Conservation (phyloP, 1,139 yeast genomes). For the Debaryomyces sp. region DNA sequence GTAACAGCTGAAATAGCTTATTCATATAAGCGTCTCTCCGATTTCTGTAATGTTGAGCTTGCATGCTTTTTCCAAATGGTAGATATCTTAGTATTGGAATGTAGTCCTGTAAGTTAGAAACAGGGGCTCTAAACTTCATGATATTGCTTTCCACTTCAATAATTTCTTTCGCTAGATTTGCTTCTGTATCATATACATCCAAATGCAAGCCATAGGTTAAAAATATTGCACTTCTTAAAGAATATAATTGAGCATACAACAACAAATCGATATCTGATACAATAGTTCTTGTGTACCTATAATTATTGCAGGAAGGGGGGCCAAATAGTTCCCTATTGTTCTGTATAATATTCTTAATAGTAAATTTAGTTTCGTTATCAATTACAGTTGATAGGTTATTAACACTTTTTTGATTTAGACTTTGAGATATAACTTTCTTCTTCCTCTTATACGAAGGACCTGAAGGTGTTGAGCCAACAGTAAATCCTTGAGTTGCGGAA, state of each 20-base stretch:
- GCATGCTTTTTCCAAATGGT: conserved; percentile 27
- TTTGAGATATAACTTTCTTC: conserved; percentile 56
- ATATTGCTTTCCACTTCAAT: conserved; percentile 66
- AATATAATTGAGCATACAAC: conserved; percentile 51
- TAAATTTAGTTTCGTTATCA: conserved; percentile 42
- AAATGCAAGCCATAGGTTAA: conserved; percentile 63
- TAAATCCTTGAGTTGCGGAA: conserved; percentile 63
- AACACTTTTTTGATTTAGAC: conserved; percentile 44
- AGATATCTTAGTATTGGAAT: conserved; percentile 52
- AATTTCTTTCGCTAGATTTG: conserved; percentile 52
- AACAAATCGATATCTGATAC: conserved; percentile 43
- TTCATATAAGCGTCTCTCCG: conserved; percentile 61
- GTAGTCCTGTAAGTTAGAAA: conserved; percentile 63
- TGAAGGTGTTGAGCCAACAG: conserved; percentile 79
- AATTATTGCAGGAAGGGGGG: conserved; percentile 25
- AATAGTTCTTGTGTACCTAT: conserved; percentile 15
- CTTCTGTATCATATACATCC: conserved; percentile 44
- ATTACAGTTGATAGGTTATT: conserved; percentile 39
- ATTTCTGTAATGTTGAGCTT: conserved; percentile 40
- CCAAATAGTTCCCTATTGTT: conserved; percentile 21
- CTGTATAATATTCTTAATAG: conserved; percentile 29
- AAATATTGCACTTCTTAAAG: conserved; percentile 57
- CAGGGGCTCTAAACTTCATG: conserved; percentile 63
- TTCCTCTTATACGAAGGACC: conserved; percentile 54
- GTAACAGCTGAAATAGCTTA: conserved; percentile 32